A percentile compares a stretch with the other conserved stretches of the same genome.
These are phyloP conservation scores for Tylopilus sp. DNA, from an alignment of 768 basidiomycete genomes.

Conservation along the genomic window DNA sequence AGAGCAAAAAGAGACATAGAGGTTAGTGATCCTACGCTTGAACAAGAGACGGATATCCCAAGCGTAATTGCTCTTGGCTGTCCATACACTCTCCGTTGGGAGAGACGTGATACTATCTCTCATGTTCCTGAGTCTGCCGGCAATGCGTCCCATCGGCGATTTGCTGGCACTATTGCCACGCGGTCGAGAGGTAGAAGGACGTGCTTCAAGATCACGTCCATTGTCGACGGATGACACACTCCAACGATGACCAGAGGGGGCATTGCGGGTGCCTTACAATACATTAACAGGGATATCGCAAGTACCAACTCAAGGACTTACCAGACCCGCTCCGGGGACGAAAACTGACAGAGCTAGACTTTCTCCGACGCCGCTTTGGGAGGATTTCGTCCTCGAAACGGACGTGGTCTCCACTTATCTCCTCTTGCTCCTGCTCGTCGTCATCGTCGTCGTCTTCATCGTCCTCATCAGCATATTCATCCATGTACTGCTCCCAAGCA, in stretches of 20 bases:
- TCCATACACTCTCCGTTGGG: slow-evolving; percentile 66
- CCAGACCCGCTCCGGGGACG: slow-evolving; percentile 25
- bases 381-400: slow-evolving; percentile 26
- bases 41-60: slow-evolving; percentile 79
- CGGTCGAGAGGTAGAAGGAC: slow-evolving; percentile 18
- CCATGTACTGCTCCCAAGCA: slow-evolving; percentile 49
- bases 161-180: slow-evolving; percentile 24
- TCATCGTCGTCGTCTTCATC: slow-evolving; percentile 63
- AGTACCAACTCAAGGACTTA: neutral
- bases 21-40: slow-evolving; percentile 83
- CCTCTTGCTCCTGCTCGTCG: slow-evolving; percentile 33
- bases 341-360: slow-evolving; percentile 29
- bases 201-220: slow-evolving; percentile 34
- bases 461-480: slow-evolving; percentile 47
- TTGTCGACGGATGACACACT: slow-evolving; percentile 52
- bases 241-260: slow-evolving; percentile 15
- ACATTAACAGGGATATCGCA: neutral
- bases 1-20: slow-evolving; percentile 74
- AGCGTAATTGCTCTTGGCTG: slow-evolving; percentile 72
- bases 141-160: slow-evolving; percentile 39
- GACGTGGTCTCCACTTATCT: slow-evolving; percentile 21
- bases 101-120: slow-evolving; percentile 49
- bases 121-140: slow-evolving; percentile 49
- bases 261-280: slow-evolving; percentile 10
- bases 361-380: slow-evolving; percentile 35